phyloP scores from a whole-genome alignment of 164 flowering plant species.

The Dillenia suffruticosa region DNA sequence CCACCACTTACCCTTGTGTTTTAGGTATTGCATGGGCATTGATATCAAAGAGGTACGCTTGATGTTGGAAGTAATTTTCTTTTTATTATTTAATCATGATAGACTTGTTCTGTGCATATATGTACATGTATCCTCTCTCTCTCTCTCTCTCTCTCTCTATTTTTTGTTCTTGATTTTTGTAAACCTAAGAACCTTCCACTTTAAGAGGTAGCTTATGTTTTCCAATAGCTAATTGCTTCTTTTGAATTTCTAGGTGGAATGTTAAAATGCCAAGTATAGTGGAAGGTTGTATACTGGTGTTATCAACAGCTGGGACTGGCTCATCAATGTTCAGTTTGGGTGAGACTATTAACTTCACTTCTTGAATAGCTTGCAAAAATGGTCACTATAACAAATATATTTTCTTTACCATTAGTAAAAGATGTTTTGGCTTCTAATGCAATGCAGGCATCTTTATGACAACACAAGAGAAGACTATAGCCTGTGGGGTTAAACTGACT shows the following conservation, averaged over 20 bases:
- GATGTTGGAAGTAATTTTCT: too few relatives aligned
- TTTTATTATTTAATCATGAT: too few relatives aligned
- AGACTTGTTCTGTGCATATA: too few relatives aligned
- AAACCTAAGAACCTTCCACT: too few relatives aligned
- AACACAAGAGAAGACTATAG: conserved; percentile 49
- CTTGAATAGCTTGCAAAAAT: not conserved
- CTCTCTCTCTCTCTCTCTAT: too few relatives aligned
- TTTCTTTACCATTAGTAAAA: too few relatives aligned
- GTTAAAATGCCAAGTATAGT: conserved; percentile 61
- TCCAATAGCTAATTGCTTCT: too few relatives aligned
- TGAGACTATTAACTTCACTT: conserved; percentile 13
- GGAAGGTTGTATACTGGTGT: conserved; percentile 52
- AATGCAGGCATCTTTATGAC: conserved; percentile 70
- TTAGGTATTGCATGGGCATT: conserved; percentile 66
- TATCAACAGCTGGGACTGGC: conserved; percentile 78
- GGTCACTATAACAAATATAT: too few relatives aligned
- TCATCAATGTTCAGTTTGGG: conserved; percentile 88
- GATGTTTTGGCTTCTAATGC: not conserved
- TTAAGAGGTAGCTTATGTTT: too few relatives aligned
- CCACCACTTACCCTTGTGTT: conserved; percentile 57
- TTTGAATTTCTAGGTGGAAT: conserved; percentile 39
- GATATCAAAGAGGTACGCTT: conserved; percentile 49
- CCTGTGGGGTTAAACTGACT: conserved; percentile 52
- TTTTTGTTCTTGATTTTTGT: too few relatives aligned
- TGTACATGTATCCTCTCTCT: too few relatives aligned